These are phyloP conservation scores for Beta lomatogona DNA, from an alignment of 179 eudicot genomes.

Conservation along the genomic window DNA sequence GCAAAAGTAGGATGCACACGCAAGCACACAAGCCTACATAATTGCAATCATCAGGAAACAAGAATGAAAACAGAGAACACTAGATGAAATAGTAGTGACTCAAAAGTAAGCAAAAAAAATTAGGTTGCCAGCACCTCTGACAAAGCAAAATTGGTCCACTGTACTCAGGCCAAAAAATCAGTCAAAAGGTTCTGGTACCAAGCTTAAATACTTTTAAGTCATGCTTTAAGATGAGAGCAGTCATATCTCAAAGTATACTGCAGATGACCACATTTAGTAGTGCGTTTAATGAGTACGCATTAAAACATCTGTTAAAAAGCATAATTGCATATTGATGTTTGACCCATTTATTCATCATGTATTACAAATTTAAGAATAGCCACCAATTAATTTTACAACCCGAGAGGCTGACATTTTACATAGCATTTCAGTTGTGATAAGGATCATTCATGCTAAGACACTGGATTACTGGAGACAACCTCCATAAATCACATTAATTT, in stretches of 20 bases:
- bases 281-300: background rate
- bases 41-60: constrained; percentile 11
- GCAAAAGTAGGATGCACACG: constrained; percentile 82
- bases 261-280: background rate
- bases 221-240: background rate
- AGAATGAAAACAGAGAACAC: constrained; percentile 6
- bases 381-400: no score
- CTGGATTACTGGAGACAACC: background rate
- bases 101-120: background rate
- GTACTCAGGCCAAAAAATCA: background rate
- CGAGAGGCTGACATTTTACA: no score
- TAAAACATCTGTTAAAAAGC: background rate
- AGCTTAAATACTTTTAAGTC: background rate
- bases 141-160: background rate
- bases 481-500: background rate
- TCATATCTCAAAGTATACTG: background rate
- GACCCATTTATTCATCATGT: background rate
- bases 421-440: no score
- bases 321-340: background rate
- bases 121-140: background rate
- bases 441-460: background rate
- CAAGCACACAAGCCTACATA: constrained; percentile 91
- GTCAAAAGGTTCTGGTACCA: background rate
- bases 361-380: no score
- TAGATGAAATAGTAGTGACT: background rate